Conservation (phyloP, 192 early-diverging fungal genomes). For the Jimgerdemannia lactiflua region DNA sequence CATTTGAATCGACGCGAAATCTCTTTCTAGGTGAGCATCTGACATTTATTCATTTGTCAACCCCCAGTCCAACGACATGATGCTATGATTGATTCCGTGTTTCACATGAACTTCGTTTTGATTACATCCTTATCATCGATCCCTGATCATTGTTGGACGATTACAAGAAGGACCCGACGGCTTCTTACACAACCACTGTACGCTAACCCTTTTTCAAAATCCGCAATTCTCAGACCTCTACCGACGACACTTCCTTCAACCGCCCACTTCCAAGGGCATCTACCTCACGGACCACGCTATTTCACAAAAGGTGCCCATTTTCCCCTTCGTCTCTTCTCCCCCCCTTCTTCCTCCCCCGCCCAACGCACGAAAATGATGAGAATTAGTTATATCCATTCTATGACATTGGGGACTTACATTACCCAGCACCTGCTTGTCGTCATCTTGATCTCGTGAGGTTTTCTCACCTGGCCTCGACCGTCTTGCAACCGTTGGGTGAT, state of each 20-base stretch:
- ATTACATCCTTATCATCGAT: neutral
- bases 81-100: neutral
- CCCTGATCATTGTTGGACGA: neutral
- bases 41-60: neutral
- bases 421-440: neutral
- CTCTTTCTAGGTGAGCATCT: neutral
- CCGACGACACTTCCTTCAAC: too few species aligned
- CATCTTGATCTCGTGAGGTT: neutral
- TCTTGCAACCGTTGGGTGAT: neutral
- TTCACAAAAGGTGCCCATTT: too few species aligned
- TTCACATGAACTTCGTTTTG: neutral
- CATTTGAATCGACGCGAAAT: too few species aligned
- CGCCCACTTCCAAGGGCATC: too few species aligned
- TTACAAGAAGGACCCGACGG: too few species aligned
- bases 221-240: too few species aligned
- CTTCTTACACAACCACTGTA: too few species aligned
- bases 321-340: too few species aligned
- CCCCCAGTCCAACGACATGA: neutral
- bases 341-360: too few species aligned
- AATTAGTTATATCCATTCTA: constrained; percentile 1
- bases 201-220: too few species aligned
- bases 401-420: neutral
- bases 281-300: too few species aligned
- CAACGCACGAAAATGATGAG: neutral
- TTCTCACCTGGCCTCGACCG: neutral